A percentile compares a stretch with the other conserved stretches of the same genome.
phyloP scores from a whole-genome alignment of 257 asterid genomes.

The Apocynum venetum region DNA sequence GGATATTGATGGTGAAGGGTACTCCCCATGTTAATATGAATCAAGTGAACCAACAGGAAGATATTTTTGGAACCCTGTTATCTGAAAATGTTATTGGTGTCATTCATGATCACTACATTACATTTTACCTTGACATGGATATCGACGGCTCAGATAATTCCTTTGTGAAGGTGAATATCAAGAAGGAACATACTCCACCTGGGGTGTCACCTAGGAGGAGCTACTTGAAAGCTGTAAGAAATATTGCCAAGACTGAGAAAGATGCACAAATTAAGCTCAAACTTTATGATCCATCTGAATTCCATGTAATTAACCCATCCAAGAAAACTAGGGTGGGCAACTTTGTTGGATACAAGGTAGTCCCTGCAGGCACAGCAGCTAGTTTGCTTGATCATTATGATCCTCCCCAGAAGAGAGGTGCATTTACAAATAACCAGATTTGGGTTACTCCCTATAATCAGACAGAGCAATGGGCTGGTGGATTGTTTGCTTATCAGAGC shows the following conservation, averaged over 20 bases:
- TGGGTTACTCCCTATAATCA: conserved; percentile 86
- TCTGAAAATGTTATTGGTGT: conserved; percentile 85
- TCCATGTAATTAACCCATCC: conserved; percentile 72
- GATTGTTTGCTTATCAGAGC: conserved; percentile 80
- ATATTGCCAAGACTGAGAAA: conserved; percentile 76
- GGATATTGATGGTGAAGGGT: conserved; percentile 90
- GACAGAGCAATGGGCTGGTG: conserved; percentile 89
- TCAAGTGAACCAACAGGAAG: conserved; percentile 62
- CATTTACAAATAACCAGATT: conserved; percentile 84
- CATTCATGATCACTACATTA: conserved; percentile 84
- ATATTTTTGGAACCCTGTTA: conserved; percentile 66
- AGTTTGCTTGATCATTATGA: conserved; percentile 80
- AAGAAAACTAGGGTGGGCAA: conserved; percentile 70
- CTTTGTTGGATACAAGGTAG: conserved; percentile 80
- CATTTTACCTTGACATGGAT: conserved; percentile 90
- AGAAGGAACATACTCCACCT: conserved; percentile 46
- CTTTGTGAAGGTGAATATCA: conserved; percentile 77
- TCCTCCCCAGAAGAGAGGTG: conserved; percentile 75
- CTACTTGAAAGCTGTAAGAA: conserved; percentile 68
- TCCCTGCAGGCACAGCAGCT: conserved; percentile 87
- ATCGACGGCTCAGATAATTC: conserved; percentile 72
- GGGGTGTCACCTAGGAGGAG: conserved; percentile 73
- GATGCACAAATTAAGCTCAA: conserved; percentile 78
- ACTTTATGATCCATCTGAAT: conserved; percentile 76
- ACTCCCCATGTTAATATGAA: conserved; percentile 64